phyloP scores from a whole-genome alignment of 495 filamentous ascomycete genomes.

The Hyaloscypha finlandica region DNA sequence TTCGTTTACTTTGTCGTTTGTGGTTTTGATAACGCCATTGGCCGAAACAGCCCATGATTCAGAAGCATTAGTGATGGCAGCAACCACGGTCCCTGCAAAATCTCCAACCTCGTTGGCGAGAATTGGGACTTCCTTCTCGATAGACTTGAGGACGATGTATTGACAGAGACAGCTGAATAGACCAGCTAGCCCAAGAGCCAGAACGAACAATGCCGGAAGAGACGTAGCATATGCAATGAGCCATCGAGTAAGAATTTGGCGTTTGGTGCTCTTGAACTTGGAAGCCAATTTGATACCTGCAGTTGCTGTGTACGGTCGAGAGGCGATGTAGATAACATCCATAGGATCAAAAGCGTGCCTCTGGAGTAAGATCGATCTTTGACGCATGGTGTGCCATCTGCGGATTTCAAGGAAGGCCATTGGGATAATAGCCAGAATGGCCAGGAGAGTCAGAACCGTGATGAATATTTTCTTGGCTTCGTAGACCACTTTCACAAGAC shows the following conservation, averaged over 20 bases:
- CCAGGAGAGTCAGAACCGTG: conserved; percentile 65
- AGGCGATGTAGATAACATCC: conserved; percentile 87
- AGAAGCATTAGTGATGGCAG: conserved; percentile 70
- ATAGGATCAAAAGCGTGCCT: conserved; percentile 71
- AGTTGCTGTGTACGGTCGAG: conserved; percentile 70
- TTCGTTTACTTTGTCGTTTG: conserved; percentile 74
- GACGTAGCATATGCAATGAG: conserved; percentile 84
- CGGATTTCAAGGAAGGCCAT: conserved; percentile 81
- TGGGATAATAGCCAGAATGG: conserved; percentile 70
- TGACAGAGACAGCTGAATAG: conserved; percentile 85
- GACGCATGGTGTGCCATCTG: conserved; percentile 71
- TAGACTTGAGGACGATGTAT: conserved; percentile 69
- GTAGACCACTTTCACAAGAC: conserved; percentile 58
- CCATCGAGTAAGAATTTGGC: conserved; percentile 78
- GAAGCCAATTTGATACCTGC: conserved; percentile 73
- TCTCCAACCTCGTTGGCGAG: conserved; percentile 75
- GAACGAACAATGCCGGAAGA: conserved; percentile 79
- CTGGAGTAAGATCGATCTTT: conserved; percentile 65
- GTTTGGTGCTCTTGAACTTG: conserved; percentile 64
- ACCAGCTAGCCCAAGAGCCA: conserved; percentile 83
- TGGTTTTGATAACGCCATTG: conserved; percentile 68
- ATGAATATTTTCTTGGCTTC: conserved; percentile 74
- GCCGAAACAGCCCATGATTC: conserved; percentile 73
- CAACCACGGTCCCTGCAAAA: conserved; percentile 81
- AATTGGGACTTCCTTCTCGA: conserved; percentile 75